Evolutionary conservation across 2,329 filamentous ascomycete genomes (phyloP).

Genomic region (Metarhizium rileyi): DNA sequence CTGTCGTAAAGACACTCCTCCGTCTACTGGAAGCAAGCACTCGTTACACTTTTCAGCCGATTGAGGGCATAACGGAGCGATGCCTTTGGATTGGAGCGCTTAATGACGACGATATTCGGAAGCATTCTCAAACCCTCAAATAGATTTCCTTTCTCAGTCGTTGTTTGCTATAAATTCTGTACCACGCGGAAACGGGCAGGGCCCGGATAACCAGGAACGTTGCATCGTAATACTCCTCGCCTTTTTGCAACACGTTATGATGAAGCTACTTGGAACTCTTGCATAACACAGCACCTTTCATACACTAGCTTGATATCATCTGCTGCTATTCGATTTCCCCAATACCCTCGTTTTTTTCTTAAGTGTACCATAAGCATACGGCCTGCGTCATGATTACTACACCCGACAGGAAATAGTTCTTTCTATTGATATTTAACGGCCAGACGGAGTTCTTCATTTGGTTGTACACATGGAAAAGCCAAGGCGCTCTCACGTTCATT

Average conservation of each 20-base stretch:
- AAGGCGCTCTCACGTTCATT: neutral
- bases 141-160: conserved; percentile 7
- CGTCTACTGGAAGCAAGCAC: conserved; percentile 71
- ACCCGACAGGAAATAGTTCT: neutral
- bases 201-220: neutral
- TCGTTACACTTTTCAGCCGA: conserved; percentile 61
- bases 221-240: neutral
- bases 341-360: neutral
- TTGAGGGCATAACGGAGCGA: conserved; percentile 67
- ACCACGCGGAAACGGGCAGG: neutral
- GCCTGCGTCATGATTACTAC: neutral
- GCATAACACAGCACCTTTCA: neutral
- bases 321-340: neutral
- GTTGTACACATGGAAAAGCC: neutral
- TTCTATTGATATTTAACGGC: neutral
- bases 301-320: neutral
- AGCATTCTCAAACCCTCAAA: conserved; percentile 40
- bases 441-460: neutral
- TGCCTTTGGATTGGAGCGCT: conserved; percentile 81
- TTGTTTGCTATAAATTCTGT: neutral
- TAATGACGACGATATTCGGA: conserved; percentile 62
- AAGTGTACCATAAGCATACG: conserved; percentile 1
- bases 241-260: neutral
- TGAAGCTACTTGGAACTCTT: neutral
- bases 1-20: conserved; percentile 69